Evolutionary conservation across 176 grass and related monocot genomes (phyloP).

Genomic region (Saccharum officinarum): DNA sequence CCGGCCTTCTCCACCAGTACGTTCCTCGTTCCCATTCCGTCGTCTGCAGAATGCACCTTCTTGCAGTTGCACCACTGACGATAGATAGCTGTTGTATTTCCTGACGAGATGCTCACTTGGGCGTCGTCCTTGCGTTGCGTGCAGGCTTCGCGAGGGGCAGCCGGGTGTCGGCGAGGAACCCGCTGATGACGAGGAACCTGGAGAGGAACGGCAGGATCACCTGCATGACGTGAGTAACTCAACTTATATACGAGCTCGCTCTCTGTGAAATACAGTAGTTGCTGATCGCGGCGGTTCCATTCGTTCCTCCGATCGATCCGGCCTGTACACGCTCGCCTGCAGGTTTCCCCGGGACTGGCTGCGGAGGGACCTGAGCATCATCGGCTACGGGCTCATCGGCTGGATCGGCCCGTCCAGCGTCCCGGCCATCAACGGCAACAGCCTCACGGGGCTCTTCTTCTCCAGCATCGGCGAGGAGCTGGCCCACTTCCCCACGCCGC

Average conservation of each 20-base stretch:
- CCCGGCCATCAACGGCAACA: slow-evolving; percentile 89
- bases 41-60: background rate
- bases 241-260: background rate
- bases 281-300: no score
- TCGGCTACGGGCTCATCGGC: slow-evolving; percentile 91
- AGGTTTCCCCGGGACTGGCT: slow-evolving; percentile 92
- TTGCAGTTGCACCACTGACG: background rate
- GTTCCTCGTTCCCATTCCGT: background rate
- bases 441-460: slow-evolving; percentile 92
- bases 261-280: background rate
- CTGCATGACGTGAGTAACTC: slow-evolving; percentile 49
- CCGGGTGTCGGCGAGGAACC: slow-evolving; percentile 61
- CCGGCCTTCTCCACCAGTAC: slow-evolving; percentile 50
- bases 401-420: slow-evolving; percentile 88
- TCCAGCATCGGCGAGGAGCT: slow-evolving; percentile 92
- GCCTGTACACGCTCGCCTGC: background rate
- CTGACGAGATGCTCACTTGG: background rate
- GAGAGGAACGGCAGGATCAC: slow-evolving; percentile 69
- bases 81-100: no score
- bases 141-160: slow-evolving; percentile 46
- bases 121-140: background rate
- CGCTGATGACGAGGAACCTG: slow-evolving; percentile 52
- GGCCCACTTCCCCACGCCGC: slow-evolving; percentile 84
- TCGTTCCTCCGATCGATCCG: background rate
- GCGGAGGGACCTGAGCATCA: slow-evolving; percentile 86